Conservation (phyloP, 2,329 filamentous ascomycete species). For the Epichloe baconii region DNA sequence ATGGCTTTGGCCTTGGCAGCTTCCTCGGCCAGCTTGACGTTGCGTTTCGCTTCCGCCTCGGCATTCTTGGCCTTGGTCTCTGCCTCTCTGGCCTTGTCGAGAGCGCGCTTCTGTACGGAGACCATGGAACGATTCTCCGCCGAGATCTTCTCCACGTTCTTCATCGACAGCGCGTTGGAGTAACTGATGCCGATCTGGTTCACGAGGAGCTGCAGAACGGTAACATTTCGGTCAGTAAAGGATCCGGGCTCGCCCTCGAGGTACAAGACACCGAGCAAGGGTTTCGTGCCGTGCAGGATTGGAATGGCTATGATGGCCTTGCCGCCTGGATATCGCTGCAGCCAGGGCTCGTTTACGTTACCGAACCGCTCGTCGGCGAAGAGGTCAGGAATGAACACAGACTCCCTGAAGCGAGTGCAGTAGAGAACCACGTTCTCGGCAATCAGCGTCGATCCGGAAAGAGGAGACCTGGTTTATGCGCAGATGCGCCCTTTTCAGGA, state of each 20-base stretch:
- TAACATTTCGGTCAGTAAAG: slow-evolving; percentile 62
- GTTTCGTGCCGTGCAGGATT: slow-evolving; percentile 58
- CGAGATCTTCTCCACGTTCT: slow-evolving; percentile 63
- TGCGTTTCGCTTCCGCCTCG: slow-evolving; percentile 62
- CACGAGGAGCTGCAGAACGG: slow-evolving; percentile 55
- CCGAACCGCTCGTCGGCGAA: slow-evolving; percentile 66
- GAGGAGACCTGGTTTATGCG: slow-evolving; percentile 51
- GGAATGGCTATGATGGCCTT: slow-evolving; percentile 70
- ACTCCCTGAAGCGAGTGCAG: slow-evolving; percentile 62
- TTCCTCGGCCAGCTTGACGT: slow-evolving; percentile 71
- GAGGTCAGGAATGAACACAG: slow-evolving; percentile 61
- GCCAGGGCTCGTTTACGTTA: slow-evolving; percentile 58
- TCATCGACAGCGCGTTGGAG: slow-evolving; percentile 53
- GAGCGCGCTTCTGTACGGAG: slow-evolving; percentile 58
- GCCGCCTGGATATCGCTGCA: slow-evolving; percentile 53
- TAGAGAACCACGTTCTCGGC: slow-evolving; percentile 67
- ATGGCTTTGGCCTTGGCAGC: slow-evolving; percentile 74
- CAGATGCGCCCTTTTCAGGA: slow-evolving; percentile 52
- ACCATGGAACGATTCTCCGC: slow-evolving; percentile 70
- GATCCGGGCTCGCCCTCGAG: slow-evolving; percentile 62
- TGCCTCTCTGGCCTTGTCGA: slow-evolving; percentile 58
- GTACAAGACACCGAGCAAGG: slow-evolving; percentile 61
- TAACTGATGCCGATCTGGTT: slow-evolving; percentile 67
- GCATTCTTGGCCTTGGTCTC: slow-evolving; percentile 66
- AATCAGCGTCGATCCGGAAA: slow-evolving; percentile 54